Conservation (phyloP, 208 protist genomes). For the Acanthamoeba royreba region DNA sequence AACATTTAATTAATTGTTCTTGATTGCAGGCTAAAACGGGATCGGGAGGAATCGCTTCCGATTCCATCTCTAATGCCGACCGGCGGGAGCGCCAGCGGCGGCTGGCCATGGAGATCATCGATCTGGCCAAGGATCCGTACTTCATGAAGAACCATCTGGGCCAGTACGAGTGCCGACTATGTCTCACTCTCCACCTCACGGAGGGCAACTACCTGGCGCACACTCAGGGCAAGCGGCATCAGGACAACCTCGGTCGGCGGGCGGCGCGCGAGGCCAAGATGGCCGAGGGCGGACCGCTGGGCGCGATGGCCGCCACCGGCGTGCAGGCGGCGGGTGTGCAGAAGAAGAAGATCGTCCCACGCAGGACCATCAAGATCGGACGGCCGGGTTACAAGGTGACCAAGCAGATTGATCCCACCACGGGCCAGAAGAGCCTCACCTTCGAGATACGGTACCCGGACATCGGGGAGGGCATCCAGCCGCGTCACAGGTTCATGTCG, state of each 20-base stretch:
- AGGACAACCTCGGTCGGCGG: constrained; percentile 84
- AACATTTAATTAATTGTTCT: neutral
- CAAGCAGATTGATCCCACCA: constrained; percentile 81
- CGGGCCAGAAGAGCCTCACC: constrained; percentile 74
- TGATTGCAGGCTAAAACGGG: constrained; percentile 39
- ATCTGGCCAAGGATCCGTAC: constrained; percentile 78
- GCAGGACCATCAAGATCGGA: constrained; percentile 47
- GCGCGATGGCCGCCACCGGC: neutral
- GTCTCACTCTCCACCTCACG: constrained; percentile 90
- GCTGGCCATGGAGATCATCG: constrained; percentile 85
- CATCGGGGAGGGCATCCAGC: constrained; percentile 85
- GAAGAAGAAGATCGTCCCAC: neutral
- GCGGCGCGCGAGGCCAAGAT: constrained; percentile 44
- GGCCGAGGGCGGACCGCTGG: neutral
- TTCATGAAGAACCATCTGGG: constrained; percentile 77
- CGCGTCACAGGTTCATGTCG: constrained; percentile 87
- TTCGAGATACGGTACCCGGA: constrained; percentile 90
- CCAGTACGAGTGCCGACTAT: constrained; percentile 92
- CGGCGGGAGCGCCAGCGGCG: constrained; percentile 79
- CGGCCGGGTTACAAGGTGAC: constrained; percentile 82
- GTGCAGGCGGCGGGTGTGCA: neutral
- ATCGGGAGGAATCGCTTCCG: constrained; percentile 63
- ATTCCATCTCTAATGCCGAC: constrained; percentile 74
- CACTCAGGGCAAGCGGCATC: constrained; percentile 92
- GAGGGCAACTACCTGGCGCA: constrained; percentile 94